Base-by-base conservation (phyloP, 1,284 basidiomycete species). In the Moniliella sp. region DNA sequence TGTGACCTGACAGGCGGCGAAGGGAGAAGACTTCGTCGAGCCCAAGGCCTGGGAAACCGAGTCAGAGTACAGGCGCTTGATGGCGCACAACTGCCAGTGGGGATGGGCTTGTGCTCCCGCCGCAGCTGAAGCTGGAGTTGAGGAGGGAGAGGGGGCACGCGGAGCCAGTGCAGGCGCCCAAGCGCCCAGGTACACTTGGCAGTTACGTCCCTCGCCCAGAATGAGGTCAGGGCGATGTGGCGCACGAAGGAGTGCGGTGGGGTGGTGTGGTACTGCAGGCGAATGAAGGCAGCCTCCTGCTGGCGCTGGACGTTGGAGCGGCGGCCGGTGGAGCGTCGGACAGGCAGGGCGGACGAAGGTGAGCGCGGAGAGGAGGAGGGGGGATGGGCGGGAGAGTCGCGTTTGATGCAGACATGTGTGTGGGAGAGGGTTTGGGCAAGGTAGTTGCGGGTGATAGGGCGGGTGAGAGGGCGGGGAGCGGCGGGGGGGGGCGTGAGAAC, bases 21-120 rank as follows among this genome's bases (percentile, higher is more conserved):
- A 58, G 39, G 2, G 54, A 51, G 36, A 57, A 58, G 1, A 43
- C 55, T 35, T 58, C 55, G 26, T 56, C 53, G 3, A 58, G 37
- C 4, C 53, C 55, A 0, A 56, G 42, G 9, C 52, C 34, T 32
- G 55, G 50, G 8, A 42, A 46, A 23, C 53, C 48, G 13, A 46
- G 46, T 58, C 53, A 1, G 48, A 39, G 27, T 58, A 48, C 1
- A 55, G 37, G 7, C 55, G 45, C 27, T 58, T 58, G 31, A 55
- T 37, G 13, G 55, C 55, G 31, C 55, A 58, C 3, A 58, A 40
- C 16, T 42, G 32, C 53, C 53, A 58, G 7, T 36, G 14, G 5
- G 29, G 7, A 12, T 7, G 9, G 12, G 15, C 4, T 16, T 5
- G n/a, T 23, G 7, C 19, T 23, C n/a, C 19, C 19, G 19, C 19